These are phyloP conservation scores for Fusarium euwallaceae DNA, from an alignment of 2,329 filamentous ascomycete genomes.

Conservation along the genomic window DNA sequence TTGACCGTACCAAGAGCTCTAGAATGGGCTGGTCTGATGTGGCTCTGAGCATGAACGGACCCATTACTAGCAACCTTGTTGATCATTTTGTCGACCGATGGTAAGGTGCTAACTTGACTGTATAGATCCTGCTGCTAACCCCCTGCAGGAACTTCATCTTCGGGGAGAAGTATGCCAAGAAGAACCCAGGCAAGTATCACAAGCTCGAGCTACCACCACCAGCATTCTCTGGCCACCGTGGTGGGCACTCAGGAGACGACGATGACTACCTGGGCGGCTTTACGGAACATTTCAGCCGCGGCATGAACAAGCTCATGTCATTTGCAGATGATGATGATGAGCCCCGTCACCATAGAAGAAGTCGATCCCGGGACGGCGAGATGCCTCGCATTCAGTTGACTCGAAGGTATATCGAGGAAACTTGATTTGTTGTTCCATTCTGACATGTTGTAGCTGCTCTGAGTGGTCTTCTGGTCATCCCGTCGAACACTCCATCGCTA, in stretches of 20 bases:
- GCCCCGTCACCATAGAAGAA: constrained; percentile 18
- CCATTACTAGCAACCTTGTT: constrained; percentile 79
- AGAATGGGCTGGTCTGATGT: constrained; percentile 96
- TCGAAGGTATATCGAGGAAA: constrained; percentile 55
- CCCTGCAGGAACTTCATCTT: constrained; percentile 82
- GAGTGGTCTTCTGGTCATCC: constrained; percentile 66
- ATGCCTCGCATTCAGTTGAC: constrained; percentile 63
- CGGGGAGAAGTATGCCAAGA: constrained; percentile 78
- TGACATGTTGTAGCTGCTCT: constrained; percentile 54
- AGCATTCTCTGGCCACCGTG: constrained; percentile 20
- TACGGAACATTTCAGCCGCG: constrained; percentile 57
- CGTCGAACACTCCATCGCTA: constrained; percentile 83
- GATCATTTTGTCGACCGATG: constrained; percentile 88
- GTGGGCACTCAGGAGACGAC: constrained; percentile 33
- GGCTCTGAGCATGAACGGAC: constrained; percentile 80
- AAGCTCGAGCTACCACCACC: constrained; percentile 30
- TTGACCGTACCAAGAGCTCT: constrained; percentile 82
- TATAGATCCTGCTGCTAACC: neutral
- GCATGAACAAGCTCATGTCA: constrained; percentile 56
- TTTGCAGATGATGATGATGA: constrained; percentile 48
- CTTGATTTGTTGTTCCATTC: neutral
- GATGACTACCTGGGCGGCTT: constrained; percentile 59
- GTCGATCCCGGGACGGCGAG: constrained; percentile 32
- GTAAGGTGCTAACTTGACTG: constrained; percentile 52
- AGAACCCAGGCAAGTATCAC: constrained; percentile 65